These are phyloP conservation scores for Exophiala viscosa DNA, from an alignment of 2,329 filamentous ascomycete genomes.

Conservation along the genomic window DNA sequence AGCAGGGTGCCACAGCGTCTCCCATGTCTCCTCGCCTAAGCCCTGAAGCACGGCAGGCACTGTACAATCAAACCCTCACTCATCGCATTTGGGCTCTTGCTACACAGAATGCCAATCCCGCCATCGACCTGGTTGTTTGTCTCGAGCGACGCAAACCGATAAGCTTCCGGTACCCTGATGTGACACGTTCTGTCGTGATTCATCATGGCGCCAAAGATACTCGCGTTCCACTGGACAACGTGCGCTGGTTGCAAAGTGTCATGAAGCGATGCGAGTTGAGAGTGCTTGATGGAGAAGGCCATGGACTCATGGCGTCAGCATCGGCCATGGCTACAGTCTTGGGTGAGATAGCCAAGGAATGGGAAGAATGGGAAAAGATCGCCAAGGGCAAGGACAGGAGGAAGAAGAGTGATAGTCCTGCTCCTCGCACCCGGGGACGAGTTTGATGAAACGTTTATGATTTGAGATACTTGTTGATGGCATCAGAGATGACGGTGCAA, in stretches of 20 bases:
- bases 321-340: slow-evolving; percentile 90
- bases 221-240: slow-evolving; percentile 90
- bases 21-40: slow-evolving; percentile 19
- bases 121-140: slow-evolving; percentile 87
- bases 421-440: slow-evolving; percentile 7
- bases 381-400: slow-evolving; percentile 45
- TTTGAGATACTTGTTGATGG: not conserved
- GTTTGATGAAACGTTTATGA: not conserved
- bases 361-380: slow-evolving; percentile 77
- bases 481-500: not conserved
- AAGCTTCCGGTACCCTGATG: slow-evolving; percentile 95
- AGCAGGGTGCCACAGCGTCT: not conserved
- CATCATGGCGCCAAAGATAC: slow-evolving; percentile 90
- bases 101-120: slow-evolving; percentile 86
- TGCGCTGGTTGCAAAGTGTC: slow-evolving; percentile 87
- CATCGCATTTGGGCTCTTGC: slow-evolving; percentile 93
- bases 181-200: slow-evolving; percentile 84
- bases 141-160: slow-evolving; percentile 86
- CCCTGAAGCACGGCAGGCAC: slow-evolving; percentile 21
- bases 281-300: slow-evolving; percentile 84
- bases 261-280: slow-evolving; percentile 93
- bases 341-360: slow-evolving; percentile 89
- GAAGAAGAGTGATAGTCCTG: slow-evolving; percentile 21
- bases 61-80: slow-evolving; percentile 79
- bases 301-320: slow-evolving; percentile 93